Percentiles rank a stretch among this genome's conserved stretches.
phyloP scores from a whole-genome alignment of 2,329 filamentous ascomycete genomes.

The Exophiala sp. region DNA sequence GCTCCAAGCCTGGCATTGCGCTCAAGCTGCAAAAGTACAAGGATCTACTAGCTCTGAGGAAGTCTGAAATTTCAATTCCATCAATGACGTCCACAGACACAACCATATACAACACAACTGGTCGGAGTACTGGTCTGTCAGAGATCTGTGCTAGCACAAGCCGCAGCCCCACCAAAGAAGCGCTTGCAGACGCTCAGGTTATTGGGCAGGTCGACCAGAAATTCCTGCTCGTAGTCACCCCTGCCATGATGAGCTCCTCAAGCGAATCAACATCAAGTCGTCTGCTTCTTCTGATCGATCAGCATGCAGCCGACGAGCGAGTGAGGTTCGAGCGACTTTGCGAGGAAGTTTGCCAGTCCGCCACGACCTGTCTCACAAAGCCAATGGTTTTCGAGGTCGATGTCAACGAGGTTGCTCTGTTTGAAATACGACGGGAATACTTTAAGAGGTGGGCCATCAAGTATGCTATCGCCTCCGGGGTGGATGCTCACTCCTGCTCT shows the following conservation, averaged over 20 bases:
- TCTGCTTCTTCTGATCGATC: slow-evolving; percentile 74
- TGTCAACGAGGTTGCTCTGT: slow-evolving; percentile 55
- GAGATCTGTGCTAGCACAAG: background rate
- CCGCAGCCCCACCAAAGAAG: slow-evolving; percentile 30
- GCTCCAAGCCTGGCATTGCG: background rate
- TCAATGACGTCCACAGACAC: background rate
- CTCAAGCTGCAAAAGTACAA: background rate
- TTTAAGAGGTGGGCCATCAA: slow-evolving; percentile 74
- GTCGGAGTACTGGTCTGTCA: background rate
- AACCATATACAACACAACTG: background rate
- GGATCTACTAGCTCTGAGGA: background rate
- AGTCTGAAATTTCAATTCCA: background rate
- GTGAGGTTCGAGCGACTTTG: slow-evolving; percentile 74
- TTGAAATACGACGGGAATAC: slow-evolving; percentile 52
- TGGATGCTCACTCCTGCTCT: background rate
- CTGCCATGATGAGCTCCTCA: slow-evolving; percentile 38
- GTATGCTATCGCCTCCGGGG: slow-evolving; percentile 48
- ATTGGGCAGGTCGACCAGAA: slow-evolving; percentile 85
- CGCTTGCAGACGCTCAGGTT: slow-evolving; percentile 59
- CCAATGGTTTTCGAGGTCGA: slow-evolving; percentile 65
- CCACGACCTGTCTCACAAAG: slow-evolving; percentile 38
- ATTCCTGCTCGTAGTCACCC: slow-evolving; percentile 66
- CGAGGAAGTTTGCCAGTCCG: slow-evolving; percentile 48
- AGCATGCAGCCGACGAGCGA: slow-evolving; percentile 92
- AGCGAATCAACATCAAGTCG: background rate